phyloP scores from a whole-genome alignment of 2,329 filamentous ascomycete species.

The Hortaea sp. region DNA sequence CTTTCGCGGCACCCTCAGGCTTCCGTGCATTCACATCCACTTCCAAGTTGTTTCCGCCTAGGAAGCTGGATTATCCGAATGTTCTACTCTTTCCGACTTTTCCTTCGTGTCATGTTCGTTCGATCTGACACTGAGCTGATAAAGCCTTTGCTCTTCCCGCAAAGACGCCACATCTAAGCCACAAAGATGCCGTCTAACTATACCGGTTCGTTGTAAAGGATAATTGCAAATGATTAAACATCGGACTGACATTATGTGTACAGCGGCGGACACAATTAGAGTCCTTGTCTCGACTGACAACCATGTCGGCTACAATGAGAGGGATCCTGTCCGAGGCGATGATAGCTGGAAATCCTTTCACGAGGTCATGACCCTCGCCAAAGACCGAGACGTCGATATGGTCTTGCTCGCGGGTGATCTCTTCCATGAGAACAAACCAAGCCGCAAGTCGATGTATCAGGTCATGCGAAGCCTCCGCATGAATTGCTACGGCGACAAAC shows the following conservation, averaged over 20 bases:
- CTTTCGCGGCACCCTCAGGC: slow-evolving; percentile 6
- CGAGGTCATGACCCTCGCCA: slow-evolving; percentile 84
- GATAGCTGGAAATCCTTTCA: slow-evolving; percentile 96
- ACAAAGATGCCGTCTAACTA: too few relatives aligned
- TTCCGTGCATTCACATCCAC: slow-evolving; percentile 4
- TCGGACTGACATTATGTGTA: background rate
- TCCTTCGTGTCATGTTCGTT: too few relatives aligned
- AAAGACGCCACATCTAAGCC: too few relatives aligned
- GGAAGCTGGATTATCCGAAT: too few relatives aligned
- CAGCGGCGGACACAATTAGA: slow-evolving; percentile 73
- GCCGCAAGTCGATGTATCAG: slow-evolving; percentile 89
- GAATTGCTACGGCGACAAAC: slow-evolving; percentile 91
- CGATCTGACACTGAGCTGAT: too few relatives aligned
- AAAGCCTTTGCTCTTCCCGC: too few relatives aligned
- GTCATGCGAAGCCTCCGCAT: slow-evolving; percentile 90
- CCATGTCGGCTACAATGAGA: slow-evolving; percentile 93
- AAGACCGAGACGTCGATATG: slow-evolving; percentile 90
- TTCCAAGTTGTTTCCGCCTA: background rate
- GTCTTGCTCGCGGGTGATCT: slow-evolving; percentile 87
- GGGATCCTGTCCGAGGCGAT: slow-evolving; percentile 86
- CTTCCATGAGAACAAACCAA: slow-evolving; percentile 97
- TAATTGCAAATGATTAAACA: too few relatives aligned
- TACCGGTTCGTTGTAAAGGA: too few relatives aligned
- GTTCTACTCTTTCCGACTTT: too few relatives aligned
- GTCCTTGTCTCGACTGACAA: slow-evolving; percentile 93